Percentiles rank a stretch among this genome's conserved stretches.
Evolutionary conservation across 73 alveolate species (phyloP).

Genomic region (Paramecium biaurelia): DNA sequence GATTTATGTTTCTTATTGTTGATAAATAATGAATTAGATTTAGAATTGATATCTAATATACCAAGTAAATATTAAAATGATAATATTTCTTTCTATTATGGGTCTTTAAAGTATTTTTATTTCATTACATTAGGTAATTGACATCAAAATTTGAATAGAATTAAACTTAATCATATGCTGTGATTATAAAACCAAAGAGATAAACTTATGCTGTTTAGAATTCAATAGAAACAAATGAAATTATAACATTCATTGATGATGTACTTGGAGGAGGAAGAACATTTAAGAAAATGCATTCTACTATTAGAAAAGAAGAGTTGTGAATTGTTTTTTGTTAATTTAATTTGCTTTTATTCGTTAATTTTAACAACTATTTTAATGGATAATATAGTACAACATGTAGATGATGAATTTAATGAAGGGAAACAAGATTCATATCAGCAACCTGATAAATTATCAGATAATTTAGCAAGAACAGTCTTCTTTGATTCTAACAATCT

Average conservation of each 20-base stretch:
- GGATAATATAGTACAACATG: not conserved
- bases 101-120: not conserved
- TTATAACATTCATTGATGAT: conserved; percentile 23
- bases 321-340: not conserved
- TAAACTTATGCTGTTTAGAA: not conserved
- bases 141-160: not conserved
- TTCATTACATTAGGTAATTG: not conserved
- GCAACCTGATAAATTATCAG: not conserved
- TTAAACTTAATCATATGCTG: not conserved
- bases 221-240: not conserved
- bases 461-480: not conserved
- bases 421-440: not conserved
- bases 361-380: conserved; percentile 24
- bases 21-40: conserved; percentile 16
- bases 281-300: not conserved
- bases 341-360: conserved; percentile 16
- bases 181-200: conserved; percentile 20
- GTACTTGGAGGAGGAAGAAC: conserved; percentile 44
- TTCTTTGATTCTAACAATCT: conserved; percentile 8
- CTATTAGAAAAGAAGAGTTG: not conserved
- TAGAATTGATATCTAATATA: not conserved
- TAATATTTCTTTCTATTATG: not conserved
- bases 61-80: conserved; percentile 4
- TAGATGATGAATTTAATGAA: not conserved
- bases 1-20: conserved; percentile 76